Percentiles rank a stretch among this genome's conserved stretches.
phyloP scores from a whole-genome alignment of 306 rosid species.

The Arachis stenosperma region DNA sequence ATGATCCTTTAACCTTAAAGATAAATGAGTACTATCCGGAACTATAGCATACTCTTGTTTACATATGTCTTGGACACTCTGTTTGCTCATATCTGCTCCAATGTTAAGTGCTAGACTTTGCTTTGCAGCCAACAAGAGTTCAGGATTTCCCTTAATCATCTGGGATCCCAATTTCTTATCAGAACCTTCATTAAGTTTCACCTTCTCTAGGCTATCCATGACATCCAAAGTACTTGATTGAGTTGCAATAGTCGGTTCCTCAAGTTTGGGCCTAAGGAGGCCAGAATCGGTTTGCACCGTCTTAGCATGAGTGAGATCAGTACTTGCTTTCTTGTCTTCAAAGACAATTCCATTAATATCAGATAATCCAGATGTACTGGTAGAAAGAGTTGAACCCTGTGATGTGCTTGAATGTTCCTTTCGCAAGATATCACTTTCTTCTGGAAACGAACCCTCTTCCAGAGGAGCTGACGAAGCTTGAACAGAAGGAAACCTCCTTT shows the following conservation, averaged over 20 bases:
- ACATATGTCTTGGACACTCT: constrained; percentile 42
- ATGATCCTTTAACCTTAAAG: constrained; percentile 55
- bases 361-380: constrained; percentile 52
- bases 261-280: constrained; percentile 47
- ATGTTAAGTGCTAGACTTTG: constrained; percentile 48
- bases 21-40: constrained; percentile 50
- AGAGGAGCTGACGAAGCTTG: constrained; percentile 42
- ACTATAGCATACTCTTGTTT: constrained; percentile 46
- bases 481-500: constrained; percentile 51
- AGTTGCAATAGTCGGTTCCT: constrained; percentile 41
- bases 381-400: constrained; percentile 51
- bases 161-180: constrained; percentile 39
- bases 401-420: constrained; percentile 54
- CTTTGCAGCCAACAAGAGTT: constrained; percentile 54
- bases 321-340: constrained; percentile 53
- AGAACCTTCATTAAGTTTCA: constrained; percentile 13
- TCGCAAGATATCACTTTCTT: constrained; percentile 35
- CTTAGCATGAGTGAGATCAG: constrained; percentile 43
- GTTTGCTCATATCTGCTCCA: constrained; percentile 47
- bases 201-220: constrained; percentile 46
- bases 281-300: constrained; percentile 41
- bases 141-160: constrained; percentile 46
- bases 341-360: constrained; percentile 44
- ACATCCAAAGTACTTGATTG: constrained; percentile 46
- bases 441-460: constrained; percentile 39